phyloP scores from a whole-genome alignment of 2,329 filamentous ascomycete species.

The Nigrograna mackinnonii region DNA sequence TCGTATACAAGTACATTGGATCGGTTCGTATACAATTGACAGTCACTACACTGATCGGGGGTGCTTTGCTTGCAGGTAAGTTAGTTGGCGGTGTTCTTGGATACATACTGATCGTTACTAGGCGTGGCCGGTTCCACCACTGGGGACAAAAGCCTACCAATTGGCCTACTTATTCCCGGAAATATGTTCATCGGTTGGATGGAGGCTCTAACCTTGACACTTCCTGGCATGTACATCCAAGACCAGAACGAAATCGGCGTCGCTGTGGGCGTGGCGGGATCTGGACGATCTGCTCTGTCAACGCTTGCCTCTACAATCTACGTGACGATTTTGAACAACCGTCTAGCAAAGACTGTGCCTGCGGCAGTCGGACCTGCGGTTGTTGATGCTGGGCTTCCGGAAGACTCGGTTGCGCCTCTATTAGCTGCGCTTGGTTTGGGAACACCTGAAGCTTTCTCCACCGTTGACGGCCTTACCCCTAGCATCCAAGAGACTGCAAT shows the following conservation, averaged over 20 bases:
- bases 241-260: conserved; percentile 19
- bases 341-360: conserved; percentile 41
- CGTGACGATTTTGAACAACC: conserved; percentile 43
- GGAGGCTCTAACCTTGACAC: conserved; percentile 12
- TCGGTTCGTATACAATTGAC: conserved; percentile 10
- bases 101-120: too few relatives aligned
- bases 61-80: too few relatives aligned
- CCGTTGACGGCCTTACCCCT: conserved; percentile 34
- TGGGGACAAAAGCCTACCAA: too few relatives aligned
- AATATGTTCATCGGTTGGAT: conserved; percentile 17
- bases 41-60: conserved; percentile 9
- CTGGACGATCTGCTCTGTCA: conserved; percentile 13
- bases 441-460: conserved; percentile 15
- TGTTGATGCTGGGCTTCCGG: too few relatives aligned
- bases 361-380: conserved; percentile 38
- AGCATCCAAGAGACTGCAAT: conserved; percentile 34
- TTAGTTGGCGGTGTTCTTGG: too few relatives aligned
- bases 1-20: conserved; percentile 13
- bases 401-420: too few relatives aligned
- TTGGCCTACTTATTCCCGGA: conserved; percentile 10
- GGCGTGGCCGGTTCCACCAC: too few relatives aligned
- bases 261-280: conserved; percentile 15
- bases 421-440: too few relatives aligned
- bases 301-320: conserved; percentile 35
- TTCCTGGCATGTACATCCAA: conserved; percentile 16